Percentiles rank a stretch among this genome's conserved stretches.
These are phyloP conservation scores for Cystobasidium onofrii DNA, from an alignment of 768 basidiomycete genomes.

Conservation along the genomic window DNA sequence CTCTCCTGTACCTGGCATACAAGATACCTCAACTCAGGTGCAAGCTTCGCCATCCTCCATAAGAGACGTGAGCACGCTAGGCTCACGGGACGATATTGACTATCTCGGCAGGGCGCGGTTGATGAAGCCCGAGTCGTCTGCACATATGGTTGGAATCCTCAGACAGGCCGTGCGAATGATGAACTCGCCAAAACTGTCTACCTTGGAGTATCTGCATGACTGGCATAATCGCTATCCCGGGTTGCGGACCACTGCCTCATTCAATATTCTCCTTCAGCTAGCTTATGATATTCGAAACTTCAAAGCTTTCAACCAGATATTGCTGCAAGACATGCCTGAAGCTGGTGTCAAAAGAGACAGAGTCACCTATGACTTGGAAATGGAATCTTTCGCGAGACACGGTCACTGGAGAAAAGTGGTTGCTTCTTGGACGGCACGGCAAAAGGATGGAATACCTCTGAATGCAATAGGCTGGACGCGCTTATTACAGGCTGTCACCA, in stretches of 20 bases:
- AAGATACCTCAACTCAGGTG: too few species aligned
- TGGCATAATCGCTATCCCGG: neutral
- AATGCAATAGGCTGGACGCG: conserved; percentile 18
- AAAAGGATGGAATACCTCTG: neutral
- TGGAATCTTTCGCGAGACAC: conserved; percentile 1
- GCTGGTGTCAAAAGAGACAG: neutral
- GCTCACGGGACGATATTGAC: too few species aligned
- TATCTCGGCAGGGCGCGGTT: too few species aligned
- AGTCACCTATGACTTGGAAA: neutral
- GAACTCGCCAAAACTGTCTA: neutral
- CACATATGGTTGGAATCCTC: neutral
- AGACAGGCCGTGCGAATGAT: neutral
- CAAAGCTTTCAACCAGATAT: conserved; percentile 1
- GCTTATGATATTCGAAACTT: conserved; percentile 4
- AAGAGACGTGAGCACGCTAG: too few species aligned
- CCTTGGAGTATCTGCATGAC: neutral
- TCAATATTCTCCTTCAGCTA: conserved; percentile 14
- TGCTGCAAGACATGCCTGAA: neutral
- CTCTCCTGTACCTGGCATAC: neutral
- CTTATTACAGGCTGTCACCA: conserved; percentile 10
- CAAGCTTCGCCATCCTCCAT: too few species aligned
- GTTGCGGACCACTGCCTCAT: neutral
- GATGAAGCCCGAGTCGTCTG: neutral
- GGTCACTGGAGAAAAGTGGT: conserved; percentile 10
- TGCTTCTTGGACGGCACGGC: neutral